These are phyloP conservation scores for Globisporangium cederbergense DNA, from an alignment of 352 stramenopile genomes.

Conservation along the genomic window DNA sequence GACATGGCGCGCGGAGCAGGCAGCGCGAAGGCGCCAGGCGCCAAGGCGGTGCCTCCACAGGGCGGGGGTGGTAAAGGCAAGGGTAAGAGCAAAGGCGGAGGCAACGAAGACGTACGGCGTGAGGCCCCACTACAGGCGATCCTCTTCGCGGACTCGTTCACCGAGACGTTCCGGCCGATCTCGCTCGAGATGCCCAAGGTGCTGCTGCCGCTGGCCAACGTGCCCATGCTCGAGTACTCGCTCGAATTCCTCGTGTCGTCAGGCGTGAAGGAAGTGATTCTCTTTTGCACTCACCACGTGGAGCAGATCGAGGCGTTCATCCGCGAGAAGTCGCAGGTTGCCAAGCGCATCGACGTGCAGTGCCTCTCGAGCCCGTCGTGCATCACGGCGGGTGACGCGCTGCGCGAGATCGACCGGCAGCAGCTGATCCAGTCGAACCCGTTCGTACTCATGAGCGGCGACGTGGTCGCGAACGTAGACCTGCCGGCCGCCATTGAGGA, in stretches of 20 bases:
- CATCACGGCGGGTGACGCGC: slow-evolving; percentile 90
- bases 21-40: slow-evolving; percentile 12
- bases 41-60: slow-evolving; percentile 2
- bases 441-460: slow-evolving; percentile 96
- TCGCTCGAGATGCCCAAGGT: slow-evolving; percentile 89
- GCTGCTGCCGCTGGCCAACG: slow-evolving; percentile 95
- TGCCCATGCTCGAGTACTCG: slow-evolving; percentile 96
- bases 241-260: slow-evolving; percentile 95
- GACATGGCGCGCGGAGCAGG: slow-evolving; percentile 24
- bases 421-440: slow-evolving; percentile 95
- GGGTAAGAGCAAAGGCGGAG: slow-evolving; percentile 14
- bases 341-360: slow-evolving; percentile 49
- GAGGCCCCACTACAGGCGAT: slow-evolving; percentile 95
- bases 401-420: slow-evolving; percentile 95
- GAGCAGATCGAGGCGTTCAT: slow-evolving; percentile 90
- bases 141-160: slow-evolving; percentile 95
- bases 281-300: slow-evolving; percentile 90
- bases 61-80: slow-evolving; percentile 3
- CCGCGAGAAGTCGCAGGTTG: slow-evolving; percentile 45
- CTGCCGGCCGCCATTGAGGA: slow-evolving; percentile 67
- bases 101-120: slow-evolving; percentile 76
- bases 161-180: slow-evolving; percentile 92
- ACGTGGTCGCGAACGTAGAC: slow-evolving; percentile 97
- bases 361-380: slow-evolving; percentile 81
- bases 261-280: slow-evolving; percentile 94